Conservation (phyloP, 129 eudicot genomes). For the Flaveria sonorensis region DNA sequence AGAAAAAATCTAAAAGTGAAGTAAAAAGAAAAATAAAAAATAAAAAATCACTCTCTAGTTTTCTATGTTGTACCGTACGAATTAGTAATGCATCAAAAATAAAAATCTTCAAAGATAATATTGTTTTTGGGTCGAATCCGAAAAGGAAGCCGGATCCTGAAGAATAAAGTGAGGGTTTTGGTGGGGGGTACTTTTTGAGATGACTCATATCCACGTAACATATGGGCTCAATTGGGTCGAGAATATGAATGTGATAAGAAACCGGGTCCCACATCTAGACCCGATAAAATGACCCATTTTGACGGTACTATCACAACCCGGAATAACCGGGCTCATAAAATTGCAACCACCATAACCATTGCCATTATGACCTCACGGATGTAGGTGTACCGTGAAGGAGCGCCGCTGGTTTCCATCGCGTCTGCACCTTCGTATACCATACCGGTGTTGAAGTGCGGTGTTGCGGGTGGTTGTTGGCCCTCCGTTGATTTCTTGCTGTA, state of each 20-base stretch:
- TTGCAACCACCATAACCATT: conserved; percentile 31
- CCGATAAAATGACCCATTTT: conserved; percentile 10
- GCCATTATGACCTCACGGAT: conserved; percentile 28
- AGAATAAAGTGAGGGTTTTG: conserved; percentile 39
- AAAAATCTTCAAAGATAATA: conserved; percentile 8
- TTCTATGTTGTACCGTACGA: conserved; percentile 32
- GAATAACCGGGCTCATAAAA: conserved; percentile 26
- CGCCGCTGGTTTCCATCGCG: conserved; percentile 40
- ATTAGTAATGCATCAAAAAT: conserved; percentile 24
- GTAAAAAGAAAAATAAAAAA: neutral
- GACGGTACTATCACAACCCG: neutral
- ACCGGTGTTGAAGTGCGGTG: conserved; percentile 15
- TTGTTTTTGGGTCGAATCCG: conserved; percentile 33
- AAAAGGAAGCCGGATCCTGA: conserved; percentile 27
- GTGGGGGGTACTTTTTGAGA: conserved; percentile 43
- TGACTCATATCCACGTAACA: conserved; percentile 45
- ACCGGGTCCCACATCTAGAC: conserved; percentile 27
- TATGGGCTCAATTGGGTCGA: conserved; percentile 36
- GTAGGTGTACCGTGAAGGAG: conserved; percentile 21
- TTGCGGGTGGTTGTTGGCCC: conserved; percentile 32
- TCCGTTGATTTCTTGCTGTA: conserved; percentile 67
- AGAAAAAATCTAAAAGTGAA: neutral
- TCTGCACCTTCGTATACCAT: conserved; percentile 86
- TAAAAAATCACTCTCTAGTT: conserved; percentile 25
- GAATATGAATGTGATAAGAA: conserved; percentile 20